phyloP scores from a whole-genome alignment of 345 rosid species.

The Nasturtium officinale region DNA sequence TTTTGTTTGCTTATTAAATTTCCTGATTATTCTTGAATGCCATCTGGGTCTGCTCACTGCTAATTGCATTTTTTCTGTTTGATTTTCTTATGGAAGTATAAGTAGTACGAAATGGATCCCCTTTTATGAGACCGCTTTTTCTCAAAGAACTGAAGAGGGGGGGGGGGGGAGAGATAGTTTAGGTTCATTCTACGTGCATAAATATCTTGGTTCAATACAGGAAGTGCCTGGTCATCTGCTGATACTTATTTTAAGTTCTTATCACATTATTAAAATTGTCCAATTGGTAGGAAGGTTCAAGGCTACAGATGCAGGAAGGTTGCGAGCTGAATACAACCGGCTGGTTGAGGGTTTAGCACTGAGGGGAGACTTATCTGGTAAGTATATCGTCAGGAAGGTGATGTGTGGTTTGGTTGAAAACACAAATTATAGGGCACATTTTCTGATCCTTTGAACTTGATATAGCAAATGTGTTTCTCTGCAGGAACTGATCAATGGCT shows the following conservation, averaged over 20 bases:
- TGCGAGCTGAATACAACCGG: constrained; percentile 91
- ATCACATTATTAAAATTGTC: constrained; percentile 47
- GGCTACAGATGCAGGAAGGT: constrained; percentile 91
- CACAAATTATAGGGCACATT: background rate
- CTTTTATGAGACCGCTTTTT: background rate
- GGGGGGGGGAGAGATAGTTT: too few species aligned
- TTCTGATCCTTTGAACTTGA: constrained; percentile 22
- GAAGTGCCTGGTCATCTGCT: constrained; percentile 27
- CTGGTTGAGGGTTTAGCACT: constrained; percentile 93
- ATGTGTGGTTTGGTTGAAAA: constrained; percentile 18
- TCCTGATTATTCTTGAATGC: constrained; percentile 3
- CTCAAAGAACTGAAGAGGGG: background rate
- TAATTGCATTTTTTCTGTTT: background rate
- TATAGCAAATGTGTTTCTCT: constrained; percentile 10
- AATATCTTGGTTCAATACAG: constrained; percentile 8
- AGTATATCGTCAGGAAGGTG: constrained; percentile 27
- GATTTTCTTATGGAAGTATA: background rate
- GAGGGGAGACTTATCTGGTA: constrained; percentile 87
- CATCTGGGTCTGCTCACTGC: constrained; percentile 10
- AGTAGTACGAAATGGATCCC: background rate
- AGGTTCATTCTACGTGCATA: constrained; percentile 4
- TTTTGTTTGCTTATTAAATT: background rate
- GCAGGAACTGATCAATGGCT: constrained; percentile 88
- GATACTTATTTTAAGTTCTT: constrained; percentile 35
- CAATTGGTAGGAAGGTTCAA: constrained; percentile 99